phyloP scores from a whole-genome alignment of 345 rosid genomes.

The Citrus australasica region DNA sequence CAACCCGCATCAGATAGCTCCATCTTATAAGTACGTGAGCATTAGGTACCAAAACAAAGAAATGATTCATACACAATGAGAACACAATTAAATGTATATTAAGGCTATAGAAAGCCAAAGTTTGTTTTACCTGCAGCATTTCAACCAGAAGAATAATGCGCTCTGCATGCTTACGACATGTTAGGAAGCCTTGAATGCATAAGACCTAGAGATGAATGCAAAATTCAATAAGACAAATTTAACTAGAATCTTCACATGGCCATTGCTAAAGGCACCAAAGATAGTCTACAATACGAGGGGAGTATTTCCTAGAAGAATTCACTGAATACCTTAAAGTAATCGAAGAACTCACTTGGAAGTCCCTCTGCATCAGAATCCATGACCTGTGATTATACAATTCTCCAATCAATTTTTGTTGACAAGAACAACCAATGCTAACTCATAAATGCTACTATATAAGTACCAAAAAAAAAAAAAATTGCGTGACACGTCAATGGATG shows the following conservation, averaged over 20 bases:
- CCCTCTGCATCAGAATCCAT: slow-evolving; percentile 99
- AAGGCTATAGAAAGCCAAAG: neutral
- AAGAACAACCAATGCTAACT: slow-evolving; percentile 8
- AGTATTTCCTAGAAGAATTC: neutral
- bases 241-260: neutral
- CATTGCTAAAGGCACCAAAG: slow-evolving; percentile 4
- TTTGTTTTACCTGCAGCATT: slow-evolving; percentile 87
- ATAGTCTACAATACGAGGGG: neutral
- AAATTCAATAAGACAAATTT: slow-evolving; percentile 3
- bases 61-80: neutral
- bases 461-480: neutral
- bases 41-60: neutral
- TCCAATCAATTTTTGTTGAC: neutral
- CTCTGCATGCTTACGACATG: slow-evolving; percentile 97
- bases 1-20: neutral
- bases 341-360: slow-evolving; percentile 98
- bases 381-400: slow-evolving; percentile 44
- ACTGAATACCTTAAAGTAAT: slow-evolving; percentile 83
- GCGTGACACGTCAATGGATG: neutral
- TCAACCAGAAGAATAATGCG: slow-evolving; percentile 94
- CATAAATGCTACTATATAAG: slow-evolving; percentile 2
- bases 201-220: slow-evolving; percentile 56
- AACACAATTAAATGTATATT: neutral
- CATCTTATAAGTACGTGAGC: neutral
- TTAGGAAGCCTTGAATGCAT: slow-evolving; percentile 97